Evolutionary conservation across 805 yeast genomes (phyloP), one percentile per base, ranked within the genome.

Genomic region (Blastobotrys attinorum): DNA sequence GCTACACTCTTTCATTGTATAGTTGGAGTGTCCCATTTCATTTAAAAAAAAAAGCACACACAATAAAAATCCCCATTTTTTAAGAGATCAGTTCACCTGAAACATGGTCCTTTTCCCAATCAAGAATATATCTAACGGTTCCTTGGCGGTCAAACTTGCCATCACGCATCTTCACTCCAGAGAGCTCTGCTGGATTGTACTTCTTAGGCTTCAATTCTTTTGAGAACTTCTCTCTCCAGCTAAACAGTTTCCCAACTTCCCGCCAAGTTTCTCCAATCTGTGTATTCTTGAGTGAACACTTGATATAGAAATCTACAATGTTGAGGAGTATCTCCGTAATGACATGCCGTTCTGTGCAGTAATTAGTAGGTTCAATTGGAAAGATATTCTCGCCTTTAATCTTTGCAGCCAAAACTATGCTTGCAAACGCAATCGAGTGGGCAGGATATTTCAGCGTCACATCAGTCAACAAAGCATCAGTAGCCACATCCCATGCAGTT

Each of bases 401-500:
- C 53, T 75, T 76, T 34, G 70, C 66, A 1, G 90, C 76, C 22
- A 86, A 66, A 35, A 75, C 75, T 36, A 87, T 61, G 22, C 77
- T 71, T 2, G 86, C 83, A 42, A 85, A 56, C 0, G 96, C 87
- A 25, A 82, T 75, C 22, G 81, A 72, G 58, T 86, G 90, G 3
- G 85, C 79, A 1, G 96, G 92, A 6, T 77, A 71, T 53, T 76
- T 79, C 29, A 88, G 62, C 7, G 78, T 71, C 15, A 82, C 68
- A 31, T 83, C 85, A 2, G 94, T 77, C 44, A 79, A 73, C 57
- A 80, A 76, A 8, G 79, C 67, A 59, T 88, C 97, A 52, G 77
- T 77, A n/a, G 79, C 69, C 2, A 87, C 70, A n/a, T 76, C 61
- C 95, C 95, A 88, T 2, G 83, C 77, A 31, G 76, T 59, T 51